phyloP scores from a whole-genome alignment of 148 eudicot species.

The Vaccinium macrocarpon region DNA sequence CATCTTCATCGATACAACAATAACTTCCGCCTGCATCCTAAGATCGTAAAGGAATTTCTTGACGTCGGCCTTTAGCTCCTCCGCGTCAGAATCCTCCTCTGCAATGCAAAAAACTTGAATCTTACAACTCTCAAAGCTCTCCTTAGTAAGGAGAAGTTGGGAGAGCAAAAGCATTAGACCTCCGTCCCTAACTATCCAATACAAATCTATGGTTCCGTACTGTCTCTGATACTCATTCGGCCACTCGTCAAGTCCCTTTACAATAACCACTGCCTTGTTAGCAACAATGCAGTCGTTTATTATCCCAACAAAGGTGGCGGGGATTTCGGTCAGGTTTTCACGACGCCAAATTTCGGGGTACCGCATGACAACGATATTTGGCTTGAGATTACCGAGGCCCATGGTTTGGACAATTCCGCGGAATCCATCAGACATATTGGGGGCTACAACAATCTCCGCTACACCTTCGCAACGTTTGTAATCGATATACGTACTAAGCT shows the following conservation, averaged over 20 bases:
- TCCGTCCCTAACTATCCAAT: constrained; percentile 98
- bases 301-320: constrained; percentile 89
- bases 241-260: constrained; percentile 98
- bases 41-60: constrained; percentile 93
- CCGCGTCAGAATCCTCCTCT: constrained; percentile 93
- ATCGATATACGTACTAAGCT: constrained; percentile 77
- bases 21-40: constrained; percentile 94
- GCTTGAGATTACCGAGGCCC: constrained; percentile 99
- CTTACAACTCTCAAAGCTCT: constrained; percentile 94
- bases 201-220: constrained; percentile 90
- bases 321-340: constrained; percentile 84
- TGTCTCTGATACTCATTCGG: constrained; percentile 92
- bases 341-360: constrained; percentile 99
- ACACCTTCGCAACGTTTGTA: constrained; percentile 97
- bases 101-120: constrained; percentile 98
- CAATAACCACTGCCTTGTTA: constrained; percentile 95
- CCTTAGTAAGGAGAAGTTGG: constrained; percentile 90
- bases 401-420: constrained; percentile 88
- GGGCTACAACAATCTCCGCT: constrained; percentile 94
- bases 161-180: constrained; percentile 99
- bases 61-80: constrained; percentile 80
- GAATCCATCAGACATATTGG: constrained; percentile 89
- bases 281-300: constrained; percentile 97
- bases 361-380: constrained; percentile 90
- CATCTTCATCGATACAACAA: constrained; percentile 80